phyloP scores from a whole-genome alignment of 441 rosid genomes.

The Geranium incanum region DNA sequence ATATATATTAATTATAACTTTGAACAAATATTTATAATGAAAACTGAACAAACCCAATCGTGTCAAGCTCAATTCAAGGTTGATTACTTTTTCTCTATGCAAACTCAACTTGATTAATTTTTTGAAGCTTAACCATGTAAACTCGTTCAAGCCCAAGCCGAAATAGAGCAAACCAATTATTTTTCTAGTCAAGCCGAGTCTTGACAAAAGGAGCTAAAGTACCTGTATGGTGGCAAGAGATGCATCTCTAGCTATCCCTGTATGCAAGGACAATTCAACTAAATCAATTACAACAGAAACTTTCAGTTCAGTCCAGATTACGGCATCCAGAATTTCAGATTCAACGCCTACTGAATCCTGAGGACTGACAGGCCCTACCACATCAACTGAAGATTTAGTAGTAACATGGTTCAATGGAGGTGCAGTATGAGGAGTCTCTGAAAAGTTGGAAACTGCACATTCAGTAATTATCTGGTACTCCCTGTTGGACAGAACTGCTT shows the following conservation, averaged over 20 bases:
- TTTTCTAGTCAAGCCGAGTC: neutral
- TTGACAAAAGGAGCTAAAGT: slow-evolving; percentile 14
- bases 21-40: no score
- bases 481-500: slow-evolving; percentile 71
- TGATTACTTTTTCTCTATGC: no score
- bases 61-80: no score
- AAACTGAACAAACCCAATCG: no score
- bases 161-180: no score
- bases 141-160: neutral
- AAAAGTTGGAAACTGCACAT: slow-evolving; percentile 82
- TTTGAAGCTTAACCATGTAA: no score
- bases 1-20: no score
- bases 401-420: slow-evolving; percentile 49
- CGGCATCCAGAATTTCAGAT: slow-evolving; percentile 32
- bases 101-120: no score
- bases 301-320: slow-evolving; percentile 60
- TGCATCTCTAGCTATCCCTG: slow-evolving; percentile 67
- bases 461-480: slow-evolving; percentile 91
- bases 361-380: slow-evolving; percentile 37
- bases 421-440: slow-evolving; percentile 64
- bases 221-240: slow-evolving; percentile 88
- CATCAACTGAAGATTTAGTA: slow-evolving; percentile 40
- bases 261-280: slow-evolving; percentile 66
- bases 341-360: slow-evolving; percentile 34
- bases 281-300: slow-evolving; percentile 65